Evolutionary conservation across 2,329 filamentous ascomycete genomes (phyloP).

Genomic region (Camillea tinctor): DNA sequence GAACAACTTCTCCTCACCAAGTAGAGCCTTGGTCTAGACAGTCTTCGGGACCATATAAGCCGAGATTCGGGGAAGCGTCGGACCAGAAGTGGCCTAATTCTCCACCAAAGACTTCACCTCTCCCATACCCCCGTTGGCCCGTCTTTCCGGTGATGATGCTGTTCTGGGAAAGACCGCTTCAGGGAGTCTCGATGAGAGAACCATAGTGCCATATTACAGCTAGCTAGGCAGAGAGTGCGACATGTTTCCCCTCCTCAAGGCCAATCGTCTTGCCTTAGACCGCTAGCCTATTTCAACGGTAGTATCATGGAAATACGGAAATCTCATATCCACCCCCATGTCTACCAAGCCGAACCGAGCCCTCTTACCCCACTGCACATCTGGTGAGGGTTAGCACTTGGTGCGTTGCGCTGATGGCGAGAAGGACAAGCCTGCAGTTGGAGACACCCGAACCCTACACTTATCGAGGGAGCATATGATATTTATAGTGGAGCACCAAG

Average conservation of each 20-base stretch:
- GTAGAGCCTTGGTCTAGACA: background rate
- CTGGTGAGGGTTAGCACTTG: background rate
- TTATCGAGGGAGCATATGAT: background rate
- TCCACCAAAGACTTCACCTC: slow-evolving; percentile 1
- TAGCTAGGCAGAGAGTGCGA: background rate
- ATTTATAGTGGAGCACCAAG: background rate
- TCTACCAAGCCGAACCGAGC: background rate
- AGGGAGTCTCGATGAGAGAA: background rate
- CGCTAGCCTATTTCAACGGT: background rate
- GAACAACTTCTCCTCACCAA: background rate
- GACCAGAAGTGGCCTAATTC: background rate
- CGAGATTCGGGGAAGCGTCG: background rate
- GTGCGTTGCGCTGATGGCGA: background rate
- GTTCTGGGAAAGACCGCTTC: background rate
- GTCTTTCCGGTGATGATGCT: background rate
- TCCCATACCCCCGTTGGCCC: background rate
- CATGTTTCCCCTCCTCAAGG: background rate
- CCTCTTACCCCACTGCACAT: background rate
- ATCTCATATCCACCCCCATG: background rate
- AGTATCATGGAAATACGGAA: background rate
- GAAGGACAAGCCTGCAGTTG: background rate
- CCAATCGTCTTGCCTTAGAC: background rate
- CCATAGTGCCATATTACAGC: background rate
- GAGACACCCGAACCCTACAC: background rate
- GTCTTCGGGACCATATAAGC: background rate